These are phyloP conservation scores for Tranzscheliella williamsii DNA, from an alignment of 1,284 basidiomycete species.

Conservation along the genomic window DNA sequence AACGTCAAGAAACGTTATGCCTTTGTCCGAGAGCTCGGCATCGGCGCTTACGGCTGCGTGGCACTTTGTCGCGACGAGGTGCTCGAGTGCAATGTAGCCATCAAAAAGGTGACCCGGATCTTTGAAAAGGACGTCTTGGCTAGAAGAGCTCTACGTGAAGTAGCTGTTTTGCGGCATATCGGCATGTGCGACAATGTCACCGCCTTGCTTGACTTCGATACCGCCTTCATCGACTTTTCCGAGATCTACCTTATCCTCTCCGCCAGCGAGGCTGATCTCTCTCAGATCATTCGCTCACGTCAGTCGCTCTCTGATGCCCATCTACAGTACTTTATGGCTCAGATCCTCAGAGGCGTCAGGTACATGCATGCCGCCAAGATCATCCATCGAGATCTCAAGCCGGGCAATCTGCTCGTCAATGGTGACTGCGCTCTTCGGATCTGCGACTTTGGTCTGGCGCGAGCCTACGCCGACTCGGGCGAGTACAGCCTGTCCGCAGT, in stretches of 20 bases:
- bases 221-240: slow-evolving; percentile 59
- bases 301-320: slow-evolving; percentile 57
- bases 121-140: slow-evolving; percentile 59
- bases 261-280: slow-evolving; percentile 58
- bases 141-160: slow-evolving; percentile 55
- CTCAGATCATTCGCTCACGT: slow-evolving; percentile 57
- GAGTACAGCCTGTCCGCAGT: slow-evolving; percentile 11
- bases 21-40: slow-evolving; percentile 57
- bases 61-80: slow-evolving; percentile 52
- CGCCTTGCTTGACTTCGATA: slow-evolving; percentile 57
- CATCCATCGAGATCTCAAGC: slow-evolving; percentile 59
- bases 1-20: slow-evolving; percentile 57
- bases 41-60: slow-evolving; percentile 60
- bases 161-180: slow-evolving; percentile 50
- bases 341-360: slow-evolving; percentile 55
- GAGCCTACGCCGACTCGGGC: slow-evolving; percentile 42
- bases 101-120: slow-evolving; percentile 59
- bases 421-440: slow-evolving; percentile 56
- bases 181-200: slow-evolving; percentile 54
- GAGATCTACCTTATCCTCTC: slow-evolving; percentile 58
- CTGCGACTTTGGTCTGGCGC: slow-evolving; percentile 59
- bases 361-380: slow-evolving; percentile 58
- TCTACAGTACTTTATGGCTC: slow-evolving; percentile 58
- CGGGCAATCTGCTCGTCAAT: slow-evolving; percentile 59
- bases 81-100: slow-evolving; percentile 56